Conservation (phyloP, 2,329 filamentous ascomycete genomes). For the Mycosphaerella sp. region DNA sequence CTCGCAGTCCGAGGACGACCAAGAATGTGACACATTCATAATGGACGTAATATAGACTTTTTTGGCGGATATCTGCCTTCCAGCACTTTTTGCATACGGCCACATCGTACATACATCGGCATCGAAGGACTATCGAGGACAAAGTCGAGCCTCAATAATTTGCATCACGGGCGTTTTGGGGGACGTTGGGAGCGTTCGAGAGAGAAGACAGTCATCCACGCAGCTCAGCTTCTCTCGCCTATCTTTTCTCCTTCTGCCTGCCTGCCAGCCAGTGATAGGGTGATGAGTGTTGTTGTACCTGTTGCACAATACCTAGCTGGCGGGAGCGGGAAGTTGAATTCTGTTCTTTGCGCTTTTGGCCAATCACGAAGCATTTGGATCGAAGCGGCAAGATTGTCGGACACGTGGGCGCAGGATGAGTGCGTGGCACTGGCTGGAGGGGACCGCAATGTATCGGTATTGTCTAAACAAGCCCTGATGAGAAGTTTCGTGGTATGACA, state of each 20-base stretch:
- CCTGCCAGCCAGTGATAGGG: slow-evolving; percentile 3
- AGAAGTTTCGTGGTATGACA: background rate
- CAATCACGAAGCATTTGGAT: slow-evolving; percentile 19
- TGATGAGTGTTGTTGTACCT: background rate
- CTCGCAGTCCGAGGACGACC: slow-evolving; percentile 16
- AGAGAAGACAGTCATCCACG: background rate
- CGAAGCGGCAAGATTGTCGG: slow-evolving; percentile 2
- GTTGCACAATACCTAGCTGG: background rate
- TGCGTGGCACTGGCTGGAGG: background rate
- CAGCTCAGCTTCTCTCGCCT: slow-evolving; percentile 2
- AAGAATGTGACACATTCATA: slow-evolving; percentile 18
- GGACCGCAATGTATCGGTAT: slow-evolving; percentile 21
- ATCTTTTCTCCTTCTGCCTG: slow-evolving; percentile 1
- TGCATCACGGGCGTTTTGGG: slow-evolving; percentile 17
- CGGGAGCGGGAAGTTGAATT: background rate
- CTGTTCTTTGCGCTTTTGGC: slow-evolving; percentile 18
- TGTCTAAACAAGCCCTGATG: slow-evolving; percentile 12
- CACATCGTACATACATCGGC: slow-evolving; percentile 24
- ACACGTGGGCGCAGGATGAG: background rate
- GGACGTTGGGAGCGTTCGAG: slow-evolving; percentile 3
- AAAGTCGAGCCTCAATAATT: slow-evolving; percentile 15
- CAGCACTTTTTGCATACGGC: slow-evolving; percentile 16
- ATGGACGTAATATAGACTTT: slow-evolving; percentile 22
- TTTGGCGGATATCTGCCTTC: slow-evolving; percentile 10
- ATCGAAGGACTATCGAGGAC: slow-evolving; percentile 12